phyloP scores from a whole-genome alignment of 1,284 basidiomycete genomes.

The Trametes versicolor region DNA sequence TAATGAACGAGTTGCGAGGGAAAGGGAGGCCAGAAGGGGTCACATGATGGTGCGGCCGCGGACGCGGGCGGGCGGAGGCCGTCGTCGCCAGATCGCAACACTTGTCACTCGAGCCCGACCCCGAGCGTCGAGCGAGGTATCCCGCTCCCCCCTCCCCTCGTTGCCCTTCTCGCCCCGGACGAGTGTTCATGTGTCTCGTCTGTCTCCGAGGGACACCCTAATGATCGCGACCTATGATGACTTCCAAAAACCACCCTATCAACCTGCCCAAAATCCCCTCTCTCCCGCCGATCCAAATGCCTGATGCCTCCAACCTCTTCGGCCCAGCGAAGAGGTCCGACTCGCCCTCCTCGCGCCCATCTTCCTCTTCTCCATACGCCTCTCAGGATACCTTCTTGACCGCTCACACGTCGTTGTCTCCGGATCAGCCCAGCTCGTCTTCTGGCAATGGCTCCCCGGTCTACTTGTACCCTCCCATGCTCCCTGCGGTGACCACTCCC shows the following conservation, averaged over 20 bases:
- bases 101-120: too few species aligned
- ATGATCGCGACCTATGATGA: slow-evolving; percentile 43
- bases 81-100: too few species aligned
- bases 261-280: slow-evolving; percentile 56
- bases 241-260: slow-evolving; percentile 42
- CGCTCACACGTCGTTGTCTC: slow-evolving; percentile 41
- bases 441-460: slow-evolving; percentile 35
- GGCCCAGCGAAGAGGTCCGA: slow-evolving; percentile 35
- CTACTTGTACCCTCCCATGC: slow-evolving; percentile 36
- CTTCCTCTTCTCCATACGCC: slow-evolving; percentile 41
- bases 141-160: slow-evolving; percentile 20
- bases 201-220: slow-evolving; percentile 26
- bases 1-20: background rate
- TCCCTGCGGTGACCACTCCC: slow-evolving; percentile 41
- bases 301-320: slow-evolving; percentile 41
- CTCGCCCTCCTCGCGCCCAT: slow-evolving; percentile 35
- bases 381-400: slow-evolving; percentile 49
- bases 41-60: slow-evolving; percentile 32
- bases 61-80: slow-evolving; percentile 26
- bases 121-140: slow-evolving; percentile 16
- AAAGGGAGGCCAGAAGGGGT: slow-evolving; percentile 8
- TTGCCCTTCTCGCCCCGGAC: slow-evolving; percentile 14
- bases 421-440: slow-evolving; percentile 40
- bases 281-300: slow-evolving; percentile 57
- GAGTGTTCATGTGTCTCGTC: slow-evolving; percentile 23